Evolutionary conservation across 1,139 yeast genomes (phyloP), one percentile per base, ranked within the genome.

Genomic region (Geotrichum australiense): DNA sequence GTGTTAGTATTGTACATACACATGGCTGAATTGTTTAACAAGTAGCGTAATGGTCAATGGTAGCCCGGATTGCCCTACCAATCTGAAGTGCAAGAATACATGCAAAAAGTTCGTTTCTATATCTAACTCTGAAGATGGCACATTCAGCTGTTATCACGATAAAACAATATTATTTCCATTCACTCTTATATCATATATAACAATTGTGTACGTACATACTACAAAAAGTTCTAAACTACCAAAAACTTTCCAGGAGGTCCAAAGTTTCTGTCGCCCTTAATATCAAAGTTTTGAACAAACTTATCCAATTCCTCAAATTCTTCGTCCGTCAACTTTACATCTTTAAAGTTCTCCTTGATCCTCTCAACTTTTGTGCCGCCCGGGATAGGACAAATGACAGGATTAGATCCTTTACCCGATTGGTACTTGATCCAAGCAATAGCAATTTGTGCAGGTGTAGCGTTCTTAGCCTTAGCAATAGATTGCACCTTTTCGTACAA

Each of bases 381-480:
- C 18, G 94, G 94, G 57, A 85, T 82, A 32, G 95, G 94, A 34
- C 86, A 61, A 38, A 84, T 69, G 43, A 66, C 69, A 12, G 86
- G 74, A 46, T 71, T 73, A 55, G 66, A 51, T 65, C 73, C 35
- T 12, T 60, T 35, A 66, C 73, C 35, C 12, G 66, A 64, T 42
- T 64, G 60, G 50, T 59, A 55, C 32, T 62, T 59, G 48, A 84
- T 63, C 93, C 94, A 86, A 4, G 84, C 78, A 30, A 86, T 64
- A 0, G 94, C 81, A 46, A 85, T 64, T 47, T 80, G 78, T 28
- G 87, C 82, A 37, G 79, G 65, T 1, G 83, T 62, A n/a, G 71
- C 65, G 6, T 63, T 57, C 49, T 69, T 66, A 43, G 60, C 58
- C 10, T 64, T 54, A 22, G 83, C 78, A 30, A 75, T 52, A 23